Percentiles rank a stretch among this genome's conserved stretches.
Conservation (phyloP, 306 rosid genomes). For the Quercus alba region DNA sequence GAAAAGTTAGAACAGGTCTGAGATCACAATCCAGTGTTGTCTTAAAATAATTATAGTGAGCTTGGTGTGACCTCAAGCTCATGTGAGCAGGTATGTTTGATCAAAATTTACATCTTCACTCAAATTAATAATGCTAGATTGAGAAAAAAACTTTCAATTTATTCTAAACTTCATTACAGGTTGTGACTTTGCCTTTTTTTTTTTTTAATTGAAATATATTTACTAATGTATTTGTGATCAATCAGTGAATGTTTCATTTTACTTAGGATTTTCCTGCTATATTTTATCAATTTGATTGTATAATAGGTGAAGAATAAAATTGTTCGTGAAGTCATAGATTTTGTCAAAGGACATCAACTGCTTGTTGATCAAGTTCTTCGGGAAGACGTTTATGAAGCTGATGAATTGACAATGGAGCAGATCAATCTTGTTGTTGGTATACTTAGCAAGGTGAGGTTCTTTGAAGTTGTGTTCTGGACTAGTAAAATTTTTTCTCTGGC, state of each 20-base stretch:
- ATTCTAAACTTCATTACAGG: too few relatives aligned
- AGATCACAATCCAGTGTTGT: neutral
- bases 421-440: conserved; percentile 84
- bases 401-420: conserved; percentile 81
- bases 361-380: conserved; percentile 76
- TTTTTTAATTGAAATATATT: neutral
- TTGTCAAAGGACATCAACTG: conserved; percentile 81
- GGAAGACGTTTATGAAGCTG: conserved; percentile 66
- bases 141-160: too few relatives aligned
- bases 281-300: conserved; percentile 2
- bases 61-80: neutral
- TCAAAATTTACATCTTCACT: too few relatives aligned
- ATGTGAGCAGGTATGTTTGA: neutral
- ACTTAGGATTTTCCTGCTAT: neutral
- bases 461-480: neutral
- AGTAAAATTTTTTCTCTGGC: conserved; percentile 2
- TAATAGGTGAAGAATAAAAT: conserved; percentile 81
- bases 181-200: too few relatives aligned
- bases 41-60: neutral
- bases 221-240: neutral
- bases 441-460: conserved; percentile 76
- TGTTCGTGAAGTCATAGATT: conserved; percentile 86
- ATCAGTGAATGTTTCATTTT: neutral
- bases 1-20: neutral
- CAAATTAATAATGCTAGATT: too few relatives aligned